Evolutionary conservation across 2,329 filamentous ascomycete species (phyloP), one percentile per base, ranked within the genome.

Genomic region (Hirsutella thompsonii): DNA sequence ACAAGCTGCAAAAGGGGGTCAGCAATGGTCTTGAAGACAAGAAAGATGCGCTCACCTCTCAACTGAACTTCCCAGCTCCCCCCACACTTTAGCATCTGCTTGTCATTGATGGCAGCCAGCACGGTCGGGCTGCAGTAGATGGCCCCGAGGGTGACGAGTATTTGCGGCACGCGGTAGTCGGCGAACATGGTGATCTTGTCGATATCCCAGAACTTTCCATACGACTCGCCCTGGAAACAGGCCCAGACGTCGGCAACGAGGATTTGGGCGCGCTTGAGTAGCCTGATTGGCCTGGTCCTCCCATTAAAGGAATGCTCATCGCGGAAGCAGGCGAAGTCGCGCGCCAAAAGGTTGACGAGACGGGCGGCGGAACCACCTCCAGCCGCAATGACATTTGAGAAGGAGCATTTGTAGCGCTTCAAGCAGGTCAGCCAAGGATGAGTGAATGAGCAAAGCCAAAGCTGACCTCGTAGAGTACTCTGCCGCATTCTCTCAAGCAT

Each of bases 171-270:
- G 35, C 92, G 83, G 57, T 98, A 98, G 65, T 98, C 92, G 55
- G 92, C 89, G 67, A 98, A 98, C 81, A 96, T 96, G 45, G 92
- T 98, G 53, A 98, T 83, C 58, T 88, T 87, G 63, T 92, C 83
- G 52, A 98, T 94, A 56, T 98, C 92, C 43, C 77, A 57, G 60
- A 98, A 98, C 21, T 73, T 68, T 26, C 92, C 93, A 53, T 81
- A 89, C 20, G 74, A 70, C 49, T 81, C 69, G 36, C 87, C 88
- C 40, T 90, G 77, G 58, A 96, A 96, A 47, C 88, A 93, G 5
- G 92, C 93, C 93, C 93, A 98, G 1, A 96, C 59, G 59, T 98
- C 92, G 19, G 93, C 93, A 2, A 94, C 89, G 18, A 96, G 74
- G 45, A 98, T 98, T 61, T 98, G 92, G 2, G 92, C 89, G 10